A percentile compares a stretch with the other conserved stretches of the same genome.
Evolutionary conservation across 805 yeast species (phyloP).

Genomic region (Wickerhamomyces mucosus): DNA sequence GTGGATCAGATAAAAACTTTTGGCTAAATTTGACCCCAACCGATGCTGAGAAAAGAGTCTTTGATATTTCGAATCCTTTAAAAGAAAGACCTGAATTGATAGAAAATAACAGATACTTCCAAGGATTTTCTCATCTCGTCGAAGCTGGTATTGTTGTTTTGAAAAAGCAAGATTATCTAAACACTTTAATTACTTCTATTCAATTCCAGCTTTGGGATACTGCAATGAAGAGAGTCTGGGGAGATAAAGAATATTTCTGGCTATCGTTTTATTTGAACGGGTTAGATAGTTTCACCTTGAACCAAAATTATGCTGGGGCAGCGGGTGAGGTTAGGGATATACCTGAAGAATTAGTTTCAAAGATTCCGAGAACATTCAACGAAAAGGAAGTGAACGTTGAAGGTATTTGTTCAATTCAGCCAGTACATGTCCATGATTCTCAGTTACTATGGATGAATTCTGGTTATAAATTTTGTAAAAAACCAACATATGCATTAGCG

Average conservation of each 20-base stretch:
- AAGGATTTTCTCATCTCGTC: constrained; percentile 16
- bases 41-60: constrained; percentile 1
- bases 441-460: constrained; percentile 49
- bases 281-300: constrained; percentile 9
- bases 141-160: constrained; percentile 22
- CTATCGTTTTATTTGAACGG: constrained; percentile 20
- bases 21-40: constrained; percentile 6
- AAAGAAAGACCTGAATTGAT: too few species aligned
- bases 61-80: constrained; percentile 2
- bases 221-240: constrained; percentile 21
- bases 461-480: constrained; percentile 39
- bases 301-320: constrained; percentile 9
- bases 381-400: not conserved
- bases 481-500: not conserved
- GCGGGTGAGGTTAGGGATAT: too few species aligned
- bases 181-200: constrained; percentile 14
- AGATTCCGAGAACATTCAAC: constrained; percentile 4
- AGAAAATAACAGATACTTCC: constrained; percentile 5
- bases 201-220: constrained; percentile 11
- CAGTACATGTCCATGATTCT: constrained; percentile 38
- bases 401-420: constrained; percentile 46
- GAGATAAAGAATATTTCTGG: constrained; percentile 31
- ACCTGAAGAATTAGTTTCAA: too few species aligned
- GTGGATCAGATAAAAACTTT: not conserved
- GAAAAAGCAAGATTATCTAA: constrained; percentile 18